These are phyloP conservation scores for Coprinopsis sp. DNA, from an alignment of 768 basidiomycete species.

Conservation along the genomic window DNA sequence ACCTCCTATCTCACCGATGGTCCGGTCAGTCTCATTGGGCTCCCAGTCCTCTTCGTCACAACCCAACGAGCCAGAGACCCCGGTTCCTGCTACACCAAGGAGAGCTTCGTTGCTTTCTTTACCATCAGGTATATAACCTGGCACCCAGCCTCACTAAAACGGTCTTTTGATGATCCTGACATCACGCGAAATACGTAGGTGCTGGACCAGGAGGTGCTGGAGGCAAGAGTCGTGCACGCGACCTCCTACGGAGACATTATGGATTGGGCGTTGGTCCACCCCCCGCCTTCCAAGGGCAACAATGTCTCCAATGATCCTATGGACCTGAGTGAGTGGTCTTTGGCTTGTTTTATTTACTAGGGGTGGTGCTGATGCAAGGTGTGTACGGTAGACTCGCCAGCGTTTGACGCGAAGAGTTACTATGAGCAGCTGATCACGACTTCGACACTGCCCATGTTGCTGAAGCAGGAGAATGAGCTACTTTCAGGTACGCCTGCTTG, in stretches of 20 bases:
- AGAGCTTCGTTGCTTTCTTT: not conserved
- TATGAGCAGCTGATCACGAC: constrained; percentile 86
- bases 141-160: too few relatives aligned
- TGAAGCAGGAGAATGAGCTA: constrained; percentile 82
- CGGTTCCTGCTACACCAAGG: constrained; percentile 1
- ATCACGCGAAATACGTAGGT: too few relatives aligned
- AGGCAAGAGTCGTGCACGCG: constrained; percentile 60
- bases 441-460: constrained; percentile 62
- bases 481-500: constrained; percentile 46
- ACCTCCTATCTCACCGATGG: not conserved
- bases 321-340: constrained; percentile 59
- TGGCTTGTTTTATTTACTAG: not conserved
- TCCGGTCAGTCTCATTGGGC: constrained; percentile 5
- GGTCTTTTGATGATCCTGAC: too few relatives aligned
- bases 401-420: constrained; percentile 79
- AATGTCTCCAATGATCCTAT: constrained; percentile 66
- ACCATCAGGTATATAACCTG: not conserved
- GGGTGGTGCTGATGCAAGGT: not conserved
- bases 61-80: too few relatives aligned
- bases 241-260: constrained; percentile 82
- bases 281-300: constrained; percentile 49
- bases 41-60: not conserved
- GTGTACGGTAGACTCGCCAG: constrained; percentile 57
- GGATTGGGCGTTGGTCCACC: constrained; percentile 76
- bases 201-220: not conserved